Evolutionary conservation across 345 rosid species (phyloP).

Genomic region (Salix suchowensis): DNA sequence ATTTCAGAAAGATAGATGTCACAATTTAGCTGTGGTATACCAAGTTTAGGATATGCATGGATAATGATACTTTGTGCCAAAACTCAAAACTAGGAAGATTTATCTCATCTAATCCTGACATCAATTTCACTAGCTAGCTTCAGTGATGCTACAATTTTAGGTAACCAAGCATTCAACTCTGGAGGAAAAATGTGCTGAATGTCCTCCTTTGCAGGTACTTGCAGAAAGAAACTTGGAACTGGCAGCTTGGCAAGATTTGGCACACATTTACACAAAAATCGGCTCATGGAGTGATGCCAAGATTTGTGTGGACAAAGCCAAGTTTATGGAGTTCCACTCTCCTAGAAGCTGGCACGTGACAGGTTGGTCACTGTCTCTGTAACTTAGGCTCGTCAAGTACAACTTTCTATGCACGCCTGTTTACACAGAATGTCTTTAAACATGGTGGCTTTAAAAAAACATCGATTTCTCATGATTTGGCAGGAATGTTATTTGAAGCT

Average conservation of each 20-base stretch:
- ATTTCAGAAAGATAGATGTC: neutral
- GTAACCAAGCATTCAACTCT: neutral
- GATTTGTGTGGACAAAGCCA: slow-evolving; percentile 69
- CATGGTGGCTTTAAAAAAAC: neutral
- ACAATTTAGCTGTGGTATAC: neutral
- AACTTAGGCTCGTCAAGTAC: neutral
- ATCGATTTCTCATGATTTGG: slow-evolving; percentile 3
- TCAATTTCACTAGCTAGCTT: neutral
- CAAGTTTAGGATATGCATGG: neutral
- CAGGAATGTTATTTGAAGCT: slow-evolving; percentile 70
- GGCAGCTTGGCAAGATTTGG: slow-evolving; percentile 83
- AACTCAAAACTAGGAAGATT: neutral
- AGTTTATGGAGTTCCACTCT: slow-evolving; percentile 52
- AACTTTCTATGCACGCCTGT: neutral
- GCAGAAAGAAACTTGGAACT: slow-evolving; percentile 49
- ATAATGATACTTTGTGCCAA: neutral
- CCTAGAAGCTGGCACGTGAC: slow-evolving; percentile 75
- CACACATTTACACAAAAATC: slow-evolving; percentile 55
- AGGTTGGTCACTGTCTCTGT: slow-evolving; percentile 34
- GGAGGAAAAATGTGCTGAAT: neutral
- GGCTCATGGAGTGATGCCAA: slow-evolving; percentile 68
- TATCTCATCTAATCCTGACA: neutral
- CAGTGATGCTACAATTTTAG: neutral
- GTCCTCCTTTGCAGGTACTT: slow-evolving; percentile 34
- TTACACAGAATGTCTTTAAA: neutral